A percentile compares a stretch with the other conserved stretches of the same genome.
Evolutionary conservation across 1,284 basidiomycete genomes (phyloP).

Genomic region (Microbotryum violaceum): DNA sequence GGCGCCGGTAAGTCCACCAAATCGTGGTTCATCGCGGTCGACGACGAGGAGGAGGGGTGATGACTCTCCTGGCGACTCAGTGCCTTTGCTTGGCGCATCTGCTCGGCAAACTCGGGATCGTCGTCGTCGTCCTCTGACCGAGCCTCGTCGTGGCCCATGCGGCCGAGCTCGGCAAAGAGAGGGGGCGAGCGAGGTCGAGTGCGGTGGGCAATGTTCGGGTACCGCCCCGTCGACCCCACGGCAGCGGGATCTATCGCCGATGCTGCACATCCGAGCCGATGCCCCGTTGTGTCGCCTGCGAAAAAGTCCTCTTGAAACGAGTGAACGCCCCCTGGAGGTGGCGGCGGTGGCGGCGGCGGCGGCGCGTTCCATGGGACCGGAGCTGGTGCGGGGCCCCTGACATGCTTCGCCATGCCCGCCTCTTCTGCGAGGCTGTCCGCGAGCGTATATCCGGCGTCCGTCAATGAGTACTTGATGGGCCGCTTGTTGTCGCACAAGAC

Average conservation of each 20-base stretch:
- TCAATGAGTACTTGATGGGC: conserved; percentile 14
- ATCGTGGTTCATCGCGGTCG: too few relatives aligned
- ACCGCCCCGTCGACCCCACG: too few relatives aligned
- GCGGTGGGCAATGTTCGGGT: too few relatives aligned
- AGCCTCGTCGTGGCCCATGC: not conserved
- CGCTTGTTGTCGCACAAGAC: conserved; percentile 10
- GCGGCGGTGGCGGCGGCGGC: too few relatives aligned
- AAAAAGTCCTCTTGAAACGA: too few relatives aligned
- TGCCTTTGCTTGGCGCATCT: conserved; percentile 5
- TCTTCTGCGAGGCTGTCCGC: conserved; percentile 16
- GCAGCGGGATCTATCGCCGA: too few relatives aligned
- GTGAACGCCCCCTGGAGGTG: too few relatives aligned
- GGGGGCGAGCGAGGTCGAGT: not conserved
- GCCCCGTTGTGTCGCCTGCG: too few relatives aligned
- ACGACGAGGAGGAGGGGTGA: too few relatives aligned
- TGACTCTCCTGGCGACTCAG: not conserved
- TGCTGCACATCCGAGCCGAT: too few relatives aligned
- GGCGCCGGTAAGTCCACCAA: too few relatives aligned
- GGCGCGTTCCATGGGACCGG: too few relatives aligned
- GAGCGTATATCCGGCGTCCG: conserved; percentile 18
- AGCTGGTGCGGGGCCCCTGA: not conserved
- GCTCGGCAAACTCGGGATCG: not conserved
- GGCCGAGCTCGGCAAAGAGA: not conserved
- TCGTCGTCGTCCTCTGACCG: not conserved
- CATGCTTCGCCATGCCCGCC: conserved; percentile 10